Evolutionary conservation across 345 rosid genomes (phyloP).

Genomic region (Mangifera indica): DNA sequence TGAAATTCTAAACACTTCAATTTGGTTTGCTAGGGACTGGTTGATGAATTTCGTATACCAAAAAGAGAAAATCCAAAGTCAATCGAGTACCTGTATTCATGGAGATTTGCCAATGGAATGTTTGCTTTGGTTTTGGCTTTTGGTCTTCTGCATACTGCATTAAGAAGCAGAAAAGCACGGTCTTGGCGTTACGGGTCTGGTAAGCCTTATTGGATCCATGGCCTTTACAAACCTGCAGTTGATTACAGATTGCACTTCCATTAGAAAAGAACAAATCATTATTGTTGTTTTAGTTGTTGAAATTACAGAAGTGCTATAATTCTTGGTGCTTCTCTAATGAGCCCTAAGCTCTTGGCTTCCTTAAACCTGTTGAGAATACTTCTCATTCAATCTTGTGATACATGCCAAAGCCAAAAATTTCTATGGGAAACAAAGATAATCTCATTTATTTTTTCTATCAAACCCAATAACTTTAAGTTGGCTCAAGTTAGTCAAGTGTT

Average conservation of each 20-base stretch:
- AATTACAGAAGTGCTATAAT: not conserved
- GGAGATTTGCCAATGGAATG: constrained; percentile 96
- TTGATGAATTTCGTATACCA: constrained; percentile 81
- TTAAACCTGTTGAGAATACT: no score
- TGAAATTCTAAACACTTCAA: constrained; percentile 12
- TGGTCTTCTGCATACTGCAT: constrained; percentile 72
- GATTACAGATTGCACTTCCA: not conserved
- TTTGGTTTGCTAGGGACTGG: constrained; percentile 56
- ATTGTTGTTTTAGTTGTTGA: not conserved
- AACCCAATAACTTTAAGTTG: not conserved
- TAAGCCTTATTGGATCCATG: constrained; percentile 26
- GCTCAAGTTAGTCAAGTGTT: not conserved
- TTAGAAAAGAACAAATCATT: not conserved
- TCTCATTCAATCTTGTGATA: not conserved
- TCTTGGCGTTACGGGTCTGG: constrained; percentile 91
- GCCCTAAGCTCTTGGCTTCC: not conserved
- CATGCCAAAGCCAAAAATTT: not conserved
- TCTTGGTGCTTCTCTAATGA: not conserved
- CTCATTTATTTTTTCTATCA: not conserved
- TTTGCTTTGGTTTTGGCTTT: constrained; percentile 77
- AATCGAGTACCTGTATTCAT: constrained; percentile 63
- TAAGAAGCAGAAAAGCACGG: constrained; percentile 83
- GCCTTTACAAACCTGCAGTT: constrained; percentile 15
- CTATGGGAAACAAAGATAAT: not conserved
- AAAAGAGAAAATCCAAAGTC: constrained; percentile 64